Percentiles rank a stretch among this genome's conserved stretches.
These are phyloP conservation scores for Ceratocystis smalleyi DNA, from an alignment of 2,329 filamentous ascomycete species.

Conservation along the genomic window DNA sequence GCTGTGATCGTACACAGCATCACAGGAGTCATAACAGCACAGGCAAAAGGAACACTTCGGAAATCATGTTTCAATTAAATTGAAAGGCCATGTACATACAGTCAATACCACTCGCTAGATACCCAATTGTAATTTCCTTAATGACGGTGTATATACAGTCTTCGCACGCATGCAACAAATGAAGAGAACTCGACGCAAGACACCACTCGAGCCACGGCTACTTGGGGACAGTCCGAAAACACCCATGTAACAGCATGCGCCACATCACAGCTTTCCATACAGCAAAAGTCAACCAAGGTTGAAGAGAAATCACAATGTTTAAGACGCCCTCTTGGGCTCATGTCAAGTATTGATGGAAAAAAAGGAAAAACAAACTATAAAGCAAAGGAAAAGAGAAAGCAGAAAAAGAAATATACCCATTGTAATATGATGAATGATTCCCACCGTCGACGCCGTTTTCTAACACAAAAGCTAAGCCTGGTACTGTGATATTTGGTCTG, in stretches of 20 bases:
- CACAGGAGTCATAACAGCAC: not conserved
- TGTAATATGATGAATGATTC: constrained; percentile 1
- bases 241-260: not conserved
- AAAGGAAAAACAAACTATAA: not conserved
- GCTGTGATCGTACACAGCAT: not conserved
- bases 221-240: not conserved
- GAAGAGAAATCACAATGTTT: not conserved
- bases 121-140: no score
- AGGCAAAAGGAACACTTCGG: no score
- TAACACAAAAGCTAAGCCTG: constrained; percentile 7
- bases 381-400: constrained; percentile 3
- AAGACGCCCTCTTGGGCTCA: not conserved
- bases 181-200: no score
- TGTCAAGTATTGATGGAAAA: not conserved
- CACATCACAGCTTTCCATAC: not conserved
- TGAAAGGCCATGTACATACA: not conserved
- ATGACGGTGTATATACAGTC: no score
- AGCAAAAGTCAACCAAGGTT: not conserved
- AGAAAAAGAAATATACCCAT: not conserved
- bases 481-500: not conserved
- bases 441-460: constrained; percentile 9
- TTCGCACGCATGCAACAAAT: no score
- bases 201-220: no score
- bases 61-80: no score
- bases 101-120: not conserved